Conservation (phyloP, 164 flowering plant species). For the Tetracentron sinense region DNA sequence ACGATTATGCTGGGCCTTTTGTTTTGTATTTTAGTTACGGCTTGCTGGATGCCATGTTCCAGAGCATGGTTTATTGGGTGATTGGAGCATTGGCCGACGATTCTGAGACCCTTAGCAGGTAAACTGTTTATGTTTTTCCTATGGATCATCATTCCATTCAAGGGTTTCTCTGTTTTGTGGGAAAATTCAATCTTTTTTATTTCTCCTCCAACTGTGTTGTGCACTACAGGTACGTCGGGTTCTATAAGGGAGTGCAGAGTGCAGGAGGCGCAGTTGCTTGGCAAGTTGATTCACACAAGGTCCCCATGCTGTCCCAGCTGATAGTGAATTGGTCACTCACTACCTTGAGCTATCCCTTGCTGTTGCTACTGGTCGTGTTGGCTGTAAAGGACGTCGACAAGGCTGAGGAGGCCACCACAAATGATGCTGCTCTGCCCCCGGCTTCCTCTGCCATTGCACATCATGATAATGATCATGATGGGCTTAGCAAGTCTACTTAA, state of each 20-base stretch:
- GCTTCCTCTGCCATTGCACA: constrained; percentile 5
- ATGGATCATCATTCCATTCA: too few relatives aligned
- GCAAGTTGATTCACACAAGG: constrained; percentile 68
- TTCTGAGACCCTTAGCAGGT: constrained; percentile 96
- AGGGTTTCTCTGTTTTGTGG: too few relatives aligned
- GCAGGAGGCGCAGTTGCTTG: constrained; percentile 97
- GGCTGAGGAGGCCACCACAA: constrained; percentile 18
- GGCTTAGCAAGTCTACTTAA: neutral
- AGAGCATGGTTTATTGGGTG: constrained; percentile 89
- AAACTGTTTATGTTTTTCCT: neutral
- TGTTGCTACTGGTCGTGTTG: constrained; percentile 43
- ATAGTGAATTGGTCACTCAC: constrained; percentile 71
- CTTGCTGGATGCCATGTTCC: constrained; percentile 88
- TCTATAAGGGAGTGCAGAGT: constrained; percentile 94
- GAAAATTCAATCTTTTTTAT: too few relatives aligned
- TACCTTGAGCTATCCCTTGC: constrained; percentile 71
- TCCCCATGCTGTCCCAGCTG: constrained; percentile 48
- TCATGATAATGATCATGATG: neutral
- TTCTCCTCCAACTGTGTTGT: too few relatives aligned
- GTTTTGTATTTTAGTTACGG: constrained; percentile 81
- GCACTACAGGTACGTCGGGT: constrained; percentile 68
- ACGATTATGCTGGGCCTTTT: constrained; percentile 72
- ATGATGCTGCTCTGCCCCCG: constrained; percentile 17
- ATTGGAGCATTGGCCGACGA: constrained; percentile 88
- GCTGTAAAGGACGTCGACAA: constrained; percentile 58